Evolutionary conservation across 352 stramenopile genomes (phyloP).

Genomic region (Globisporangium takayamanum): DNA sequence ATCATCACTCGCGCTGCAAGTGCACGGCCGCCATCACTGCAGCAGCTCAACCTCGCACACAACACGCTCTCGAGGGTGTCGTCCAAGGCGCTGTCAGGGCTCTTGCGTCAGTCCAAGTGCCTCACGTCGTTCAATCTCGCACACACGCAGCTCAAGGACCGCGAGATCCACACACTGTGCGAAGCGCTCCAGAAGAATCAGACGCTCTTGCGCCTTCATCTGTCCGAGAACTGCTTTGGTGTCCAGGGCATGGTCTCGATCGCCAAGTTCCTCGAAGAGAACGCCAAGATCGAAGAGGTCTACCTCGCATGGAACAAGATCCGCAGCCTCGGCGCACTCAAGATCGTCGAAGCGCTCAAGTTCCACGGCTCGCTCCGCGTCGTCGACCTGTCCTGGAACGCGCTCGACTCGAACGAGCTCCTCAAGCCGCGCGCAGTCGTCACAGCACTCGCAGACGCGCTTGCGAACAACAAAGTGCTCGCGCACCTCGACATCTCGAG

Average conservation of each 20-base stretch:
- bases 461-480: slow-evolving; percentile 77
- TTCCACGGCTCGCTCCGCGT: slow-evolving; percentile 67
- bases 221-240: slow-evolving; percentile 73
- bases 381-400: slow-evolving; percentile 75
- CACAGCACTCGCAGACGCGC: slow-evolving; percentile 43
- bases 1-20: slow-evolving; percentile 32
- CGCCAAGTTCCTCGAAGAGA: slow-evolving; percentile 68
- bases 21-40: slow-evolving; percentile 21
- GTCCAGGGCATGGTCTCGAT: slow-evolving; percentile 52
- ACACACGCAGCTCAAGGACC: slow-evolving; percentile 57
- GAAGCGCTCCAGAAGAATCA: slow-evolving; percentile 70
- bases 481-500: slow-evolving; percentile 64
- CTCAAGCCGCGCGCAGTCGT: slow-evolving; percentile 40
- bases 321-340: slow-evolving; percentile 56
- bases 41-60: slow-evolving; percentile 61
- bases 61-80: slow-evolving; percentile 40
- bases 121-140: slow-evolving; percentile 60
- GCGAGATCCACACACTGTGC: slow-evolving; percentile 59
- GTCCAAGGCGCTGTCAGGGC: slow-evolving; percentile 26
- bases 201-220: slow-evolving; percentile 48
- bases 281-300: slow-evolving; percentile 67
- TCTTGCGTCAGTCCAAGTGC: slow-evolving; percentile 40
- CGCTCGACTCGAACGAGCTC: slow-evolving; percentile 46
- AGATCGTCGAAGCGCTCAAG: slow-evolving; percentile 65
- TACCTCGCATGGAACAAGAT: slow-evolving; percentile 77